A percentile compares a stretch with the other conserved stretches of the same genome.
Conservation (phyloP, 1,284 basidiomycete species). For the Neolentinus lepideus region DNA sequence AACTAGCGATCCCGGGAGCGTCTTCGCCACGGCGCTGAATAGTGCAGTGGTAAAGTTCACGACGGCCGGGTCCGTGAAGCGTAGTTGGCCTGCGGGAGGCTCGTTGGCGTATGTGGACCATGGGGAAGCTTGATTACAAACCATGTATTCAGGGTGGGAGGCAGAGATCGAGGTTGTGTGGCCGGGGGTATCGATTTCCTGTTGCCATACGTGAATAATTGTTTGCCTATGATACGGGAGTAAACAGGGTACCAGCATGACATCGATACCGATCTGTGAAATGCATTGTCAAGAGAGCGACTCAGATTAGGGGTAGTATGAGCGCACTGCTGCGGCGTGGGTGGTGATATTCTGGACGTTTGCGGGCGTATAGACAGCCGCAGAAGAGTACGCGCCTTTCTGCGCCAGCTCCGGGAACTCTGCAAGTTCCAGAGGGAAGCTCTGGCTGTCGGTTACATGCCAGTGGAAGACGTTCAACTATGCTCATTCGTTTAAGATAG, state of each 20-base stretch:
- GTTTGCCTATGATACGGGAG: no score
- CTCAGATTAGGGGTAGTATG: not conserved
- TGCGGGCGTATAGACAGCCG: constrained; percentile 47
- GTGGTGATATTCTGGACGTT: constrained; percentile 59
- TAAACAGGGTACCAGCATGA: constrained; percentile 35
- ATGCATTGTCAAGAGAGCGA: not conserved
- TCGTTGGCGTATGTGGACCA: constrained; percentile 25
- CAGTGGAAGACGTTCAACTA: constrained; percentile 73
- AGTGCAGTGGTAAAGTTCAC: constrained; percentile 39
- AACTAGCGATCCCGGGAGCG: constrained; percentile 57
- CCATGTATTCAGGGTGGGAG: constrained; percentile 36
- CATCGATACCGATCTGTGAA: constrained; percentile 74
- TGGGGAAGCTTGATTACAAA: constrained; percentile 27
- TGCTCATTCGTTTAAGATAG: constrained; percentile 6
- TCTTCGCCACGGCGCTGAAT: constrained; percentile 31
- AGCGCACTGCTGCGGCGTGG: constrained; percentile 65
- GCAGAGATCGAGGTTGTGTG: constrained; percentile 37
- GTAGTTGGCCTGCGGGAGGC: constrained; percentile 42
- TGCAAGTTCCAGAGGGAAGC: constrained; percentile 67
- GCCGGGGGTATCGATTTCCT: constrained; percentile 59
- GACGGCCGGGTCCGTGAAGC: constrained; percentile 26
- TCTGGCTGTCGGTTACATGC: constrained; percentile 74
- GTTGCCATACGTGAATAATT: not conserved
- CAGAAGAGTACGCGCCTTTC: constrained; percentile 60
- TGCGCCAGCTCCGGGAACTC: constrained; percentile 54